Base-by-base conservation (phyloP, 352 stramenopile genomes). In the Pythium sp. region DNA sequence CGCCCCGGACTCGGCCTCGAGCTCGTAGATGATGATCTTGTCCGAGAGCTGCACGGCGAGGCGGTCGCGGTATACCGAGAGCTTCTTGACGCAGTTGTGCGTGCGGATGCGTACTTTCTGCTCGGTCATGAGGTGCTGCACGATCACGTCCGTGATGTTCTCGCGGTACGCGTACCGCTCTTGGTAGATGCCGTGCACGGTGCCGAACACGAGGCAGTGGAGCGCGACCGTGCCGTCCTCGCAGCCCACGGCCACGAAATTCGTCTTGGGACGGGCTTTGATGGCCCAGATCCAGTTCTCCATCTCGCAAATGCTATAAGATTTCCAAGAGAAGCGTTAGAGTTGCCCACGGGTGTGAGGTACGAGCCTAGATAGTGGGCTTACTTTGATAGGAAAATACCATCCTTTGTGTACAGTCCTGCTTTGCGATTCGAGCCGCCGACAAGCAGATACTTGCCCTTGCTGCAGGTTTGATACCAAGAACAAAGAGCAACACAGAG, bases 71-170 rank as follows among this genome's bases (percentile, higher is more conserved):
- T 98, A 98, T 5, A 98, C 79, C 15, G 92, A 95, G 43, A 98
- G 87, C 72, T 98, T 97, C 73, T 97, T 95, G 69, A 98, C 93
- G 67, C 93, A 97, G 72, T 98, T 95, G n/a, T 91, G 82, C 5
- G 87, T 98, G 74, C 97, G 97, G 74, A 98, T 98, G 56, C 89
- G 84, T 60, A 98, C 94, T 70, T 98, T 97, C 69, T 98, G 90
- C 71, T 98, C 94, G 20, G 91, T 98, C 75, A 97, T 89, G 36
- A 98, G 77, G 72, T 98, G 93, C 80, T 98, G 93, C 20, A 98
- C 91, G 69, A 98, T 96, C 58, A 98, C 94, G 70, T 98, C 94
- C 14, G 93, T 98, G 62, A 98, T 90, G 66, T 97, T 91, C 70
- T 98, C 94, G 4, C 92, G 87, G 72, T 97, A 98, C 11, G 93